Conservation (phyloP, 768 basidiomycete genomes). For the Auriscalpium vulgare region DNA sequence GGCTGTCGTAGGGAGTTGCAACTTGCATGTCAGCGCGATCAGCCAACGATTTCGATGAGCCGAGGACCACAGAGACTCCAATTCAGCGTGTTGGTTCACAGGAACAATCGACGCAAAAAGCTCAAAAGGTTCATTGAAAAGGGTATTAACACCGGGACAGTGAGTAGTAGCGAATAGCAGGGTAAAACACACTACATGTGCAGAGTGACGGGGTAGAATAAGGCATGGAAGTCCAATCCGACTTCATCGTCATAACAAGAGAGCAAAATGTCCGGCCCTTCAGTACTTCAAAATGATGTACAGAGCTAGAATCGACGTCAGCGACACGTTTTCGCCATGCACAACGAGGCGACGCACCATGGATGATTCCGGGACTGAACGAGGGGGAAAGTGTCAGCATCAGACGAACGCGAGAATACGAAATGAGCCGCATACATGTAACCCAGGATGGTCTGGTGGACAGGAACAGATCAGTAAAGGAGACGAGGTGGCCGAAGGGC, state of each 20-base stretch:
- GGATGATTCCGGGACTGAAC: conserved; percentile 67
- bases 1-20: too few relatives aligned
- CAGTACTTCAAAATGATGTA: conserved; percentile 80
- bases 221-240: background rate
- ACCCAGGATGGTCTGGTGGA: conserved; percentile 52
- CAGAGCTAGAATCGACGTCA: conserved; percentile 41
- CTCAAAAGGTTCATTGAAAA: too few relatives aligned
- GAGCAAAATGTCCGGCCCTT: background rate
- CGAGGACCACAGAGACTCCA: too few relatives aligned
- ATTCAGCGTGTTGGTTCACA: too few relatives aligned
- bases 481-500: background rate
- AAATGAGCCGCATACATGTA: conserved; percentile 49
- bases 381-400: conserved; percentile 7
- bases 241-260: too few relatives aligned
- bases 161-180: too few relatives aligned
- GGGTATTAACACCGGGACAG: too few relatives aligned
- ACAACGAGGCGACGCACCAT: conserved; percentile 31
- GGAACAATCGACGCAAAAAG: too few relatives aligned
- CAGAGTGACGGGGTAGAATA: too few relatives aligned
- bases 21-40: too few relatives aligned
- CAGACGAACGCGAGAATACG: background rate
- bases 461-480: background rate
- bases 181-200: too few relatives aligned
- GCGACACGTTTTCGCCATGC: background rate
- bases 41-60: too few relatives aligned